A percentile compares a stretch with the other conserved stretches of the same genome.
Conservation (phyloP, 2,329 filamentous ascomycete genomes). For the Colletotrichum chrysophilum region DNA sequence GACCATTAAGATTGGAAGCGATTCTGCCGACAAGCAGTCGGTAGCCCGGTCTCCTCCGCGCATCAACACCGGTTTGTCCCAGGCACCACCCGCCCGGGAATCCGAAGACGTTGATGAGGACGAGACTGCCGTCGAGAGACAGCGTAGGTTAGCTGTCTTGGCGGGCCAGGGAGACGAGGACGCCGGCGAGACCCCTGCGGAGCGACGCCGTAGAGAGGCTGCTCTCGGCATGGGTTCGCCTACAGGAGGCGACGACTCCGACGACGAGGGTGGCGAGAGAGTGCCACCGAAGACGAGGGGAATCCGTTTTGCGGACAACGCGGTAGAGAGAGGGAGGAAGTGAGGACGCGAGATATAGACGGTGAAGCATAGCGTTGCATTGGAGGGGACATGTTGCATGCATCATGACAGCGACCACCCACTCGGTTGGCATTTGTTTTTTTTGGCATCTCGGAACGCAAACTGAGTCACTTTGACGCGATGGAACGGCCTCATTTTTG, state of each 20-base stretch:
- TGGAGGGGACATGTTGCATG: not conserved
- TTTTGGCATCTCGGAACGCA: not conserved
- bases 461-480: not conserved
- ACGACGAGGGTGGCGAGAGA: constrained; percentile 63
- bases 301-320: constrained; percentile 64
- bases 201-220: constrained; percentile 74
- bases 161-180: constrained; percentile 47
- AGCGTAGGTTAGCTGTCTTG: constrained; percentile 64
- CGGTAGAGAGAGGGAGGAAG: constrained; percentile 27
- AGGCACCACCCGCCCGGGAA: not conserved
- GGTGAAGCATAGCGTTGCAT: constrained; percentile 17
- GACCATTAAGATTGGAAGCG: not conserved
- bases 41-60: not conserved
- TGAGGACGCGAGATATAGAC: constrained; percentile 7
- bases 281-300: constrained; percentile 58
- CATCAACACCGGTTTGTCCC: not conserved
- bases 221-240: constrained; percentile 64
- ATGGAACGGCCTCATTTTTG: constrained; percentile 12
- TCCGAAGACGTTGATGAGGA: constrained; percentile 32
- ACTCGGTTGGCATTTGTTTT: not conserved
- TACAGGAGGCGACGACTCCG: constrained; percentile 51
- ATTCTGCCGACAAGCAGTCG: not conserved
- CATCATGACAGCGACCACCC: constrained; percentile 14
- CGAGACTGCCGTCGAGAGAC: constrained; percentile 75
- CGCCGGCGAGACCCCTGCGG: constrained; percentile 74